Conservation (phyloP, 176 grass and related monocot species). For the Cocos nucifera region DNA sequence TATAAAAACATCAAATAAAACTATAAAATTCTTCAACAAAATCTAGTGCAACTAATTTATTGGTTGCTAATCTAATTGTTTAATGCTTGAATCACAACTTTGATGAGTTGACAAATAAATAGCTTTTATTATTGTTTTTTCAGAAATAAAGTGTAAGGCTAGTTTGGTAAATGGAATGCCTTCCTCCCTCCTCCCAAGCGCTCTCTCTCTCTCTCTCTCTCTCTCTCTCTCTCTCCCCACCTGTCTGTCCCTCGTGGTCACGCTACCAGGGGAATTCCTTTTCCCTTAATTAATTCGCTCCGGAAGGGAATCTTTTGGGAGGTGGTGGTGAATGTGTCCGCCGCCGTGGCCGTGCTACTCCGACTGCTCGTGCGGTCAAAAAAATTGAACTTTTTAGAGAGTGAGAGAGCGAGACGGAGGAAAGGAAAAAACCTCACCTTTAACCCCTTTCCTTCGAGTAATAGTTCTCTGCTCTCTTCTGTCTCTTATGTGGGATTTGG, state of each 20-base stretch:
- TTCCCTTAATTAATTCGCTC: constrained; percentile 25
- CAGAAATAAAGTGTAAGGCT: too few relatives aligned
- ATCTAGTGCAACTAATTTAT: too few relatives aligned
- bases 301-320: constrained; percentile 46
- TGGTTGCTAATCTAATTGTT: too few relatives aligned
- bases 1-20: too few relatives aligned
- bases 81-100: too few relatives aligned
- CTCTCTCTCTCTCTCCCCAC: neutral
- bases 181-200: too few relatives aligned
- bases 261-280: constrained; percentile 23
- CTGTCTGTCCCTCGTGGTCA: neutral
- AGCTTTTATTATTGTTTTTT: too few relatives aligned
- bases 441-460: neutral
- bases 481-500: neutral
- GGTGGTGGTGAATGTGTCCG: constrained; percentile 20
- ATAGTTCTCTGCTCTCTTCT: constrained; percentile 1
- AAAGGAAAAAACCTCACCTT: neutral
- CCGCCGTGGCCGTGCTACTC: too few relatives aligned
- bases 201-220: neutral
- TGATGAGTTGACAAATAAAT: too few relatives aligned
- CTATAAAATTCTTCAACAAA: too few relatives aligned
- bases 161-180: too few relatives aligned
- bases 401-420: constrained; percentile 14
- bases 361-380: neutral
- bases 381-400: neutral